A percentile compares a stretch with the other conserved stretches of the same genome.
These are phyloP conservation scores for Funneliformis mosseae DNA, from an alignment of 192 early-diverging fungal genomes.

Conservation along the genomic window DNA sequence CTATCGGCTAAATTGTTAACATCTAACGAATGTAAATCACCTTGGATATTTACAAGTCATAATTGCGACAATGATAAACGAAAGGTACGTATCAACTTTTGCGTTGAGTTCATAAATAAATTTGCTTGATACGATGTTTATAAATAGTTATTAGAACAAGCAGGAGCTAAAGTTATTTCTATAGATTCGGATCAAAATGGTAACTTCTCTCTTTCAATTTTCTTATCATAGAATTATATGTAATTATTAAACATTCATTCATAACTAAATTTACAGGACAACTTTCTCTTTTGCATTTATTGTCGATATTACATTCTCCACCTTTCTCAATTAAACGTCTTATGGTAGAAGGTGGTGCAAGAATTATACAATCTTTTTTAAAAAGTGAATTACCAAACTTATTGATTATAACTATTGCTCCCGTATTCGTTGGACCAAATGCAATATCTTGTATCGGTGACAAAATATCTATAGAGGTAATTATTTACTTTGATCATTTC, in stretches of 20 bases:
- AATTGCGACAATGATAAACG: conserved; percentile 36
- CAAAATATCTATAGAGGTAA: background rate
- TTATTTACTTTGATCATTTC: background rate
- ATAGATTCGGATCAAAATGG: conserved; percentile 39
- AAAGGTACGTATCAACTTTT: background rate
- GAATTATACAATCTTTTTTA: conserved; percentile 70
- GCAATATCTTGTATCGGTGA: conserved; percentile 55
- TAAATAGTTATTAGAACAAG: conserved; percentile 47
- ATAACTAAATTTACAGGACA: conserved; percentile 22
- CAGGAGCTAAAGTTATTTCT: conserved; percentile 63
- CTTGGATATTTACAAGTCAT: conserved; percentile 59
- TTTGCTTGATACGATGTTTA: background rate
- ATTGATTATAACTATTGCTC: conserved; percentile 74
- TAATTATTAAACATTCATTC: background rate
- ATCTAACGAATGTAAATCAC: conserved; percentile 36
- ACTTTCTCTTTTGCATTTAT: conserved; percentile 32
- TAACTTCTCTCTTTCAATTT: conserved; percentile 28
- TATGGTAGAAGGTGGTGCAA: conserved; percentile 92
- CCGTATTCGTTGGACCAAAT: conserved; percentile 62
- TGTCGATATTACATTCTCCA: conserved; percentile 23
- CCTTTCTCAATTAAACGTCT: conserved; percentile 50
- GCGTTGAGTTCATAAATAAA: background rate
- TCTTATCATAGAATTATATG: background rate
- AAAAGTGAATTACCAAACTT: conserved; percentile 45
- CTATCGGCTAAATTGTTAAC: conserved; percentile 56